Evolutionary conservation across 768 basidiomycete genomes (phyloP).

Genomic region (Lactifluus rugatus): DNA sequence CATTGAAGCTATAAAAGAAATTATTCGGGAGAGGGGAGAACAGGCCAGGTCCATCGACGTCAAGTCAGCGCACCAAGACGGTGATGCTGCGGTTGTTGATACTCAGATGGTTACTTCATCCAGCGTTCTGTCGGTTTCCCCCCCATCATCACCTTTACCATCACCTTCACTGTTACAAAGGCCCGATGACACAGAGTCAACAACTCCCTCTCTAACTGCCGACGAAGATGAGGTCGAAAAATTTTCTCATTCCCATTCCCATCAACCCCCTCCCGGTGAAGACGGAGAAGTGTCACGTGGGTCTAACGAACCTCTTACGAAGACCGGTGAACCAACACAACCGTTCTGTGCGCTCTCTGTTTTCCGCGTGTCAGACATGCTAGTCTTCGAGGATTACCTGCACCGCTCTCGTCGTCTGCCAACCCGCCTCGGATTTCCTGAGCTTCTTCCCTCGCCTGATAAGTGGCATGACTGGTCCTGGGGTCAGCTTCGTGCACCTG

Average conservation of each 20-base stretch:
- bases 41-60: not conserved
- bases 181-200: not conserved
- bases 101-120: not conserved
- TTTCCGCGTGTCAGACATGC: slow-evolving; percentile 15
- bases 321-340: not conserved
- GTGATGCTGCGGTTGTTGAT: not conserved
- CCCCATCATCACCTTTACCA: not conserved
- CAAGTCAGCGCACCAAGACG: not conserved
- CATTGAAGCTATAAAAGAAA: slow-evolving; percentile 9
- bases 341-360: slow-evolving; percentile 14
- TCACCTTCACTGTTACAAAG: slow-evolving; percentile 3
- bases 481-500: slow-evolving; percentile 17
- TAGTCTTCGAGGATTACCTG: slow-evolving; percentile 19
- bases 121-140: not conserved
- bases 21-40: slow-evolving; percentile 9
- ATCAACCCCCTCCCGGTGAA: not conserved
- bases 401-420: slow-evolving; percentile 20
- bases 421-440: slow-evolving; percentile 14
- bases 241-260: not conserved
- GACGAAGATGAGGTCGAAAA: slow-evolving; percentile 17
- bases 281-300: not conserved
- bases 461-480: slow-evolving; percentile 21
- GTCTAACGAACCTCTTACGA: not conserved
- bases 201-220: slow-evolving; percentile 12
- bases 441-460: slow-evolving; percentile 12